Evolutionary conservation across 2,329 filamentous ascomycete species (phyloP).

Genomic region (Beauveria bassiana): DNA sequence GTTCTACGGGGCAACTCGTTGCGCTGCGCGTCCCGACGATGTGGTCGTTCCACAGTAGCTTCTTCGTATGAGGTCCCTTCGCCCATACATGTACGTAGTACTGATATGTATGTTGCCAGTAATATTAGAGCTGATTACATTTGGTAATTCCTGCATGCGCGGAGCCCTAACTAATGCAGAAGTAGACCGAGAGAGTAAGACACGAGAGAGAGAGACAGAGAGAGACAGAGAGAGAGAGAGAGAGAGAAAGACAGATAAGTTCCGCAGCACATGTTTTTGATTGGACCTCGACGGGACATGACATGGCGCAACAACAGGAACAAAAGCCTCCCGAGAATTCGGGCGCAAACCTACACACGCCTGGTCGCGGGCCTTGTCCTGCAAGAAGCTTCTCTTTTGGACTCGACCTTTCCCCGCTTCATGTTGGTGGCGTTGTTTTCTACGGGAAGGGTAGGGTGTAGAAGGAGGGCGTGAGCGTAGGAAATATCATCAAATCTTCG

Average conservation of each 20-base stretch:
- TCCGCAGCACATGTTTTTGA: not conserved
- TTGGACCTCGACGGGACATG: not conserved
- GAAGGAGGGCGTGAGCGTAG: not conserved
- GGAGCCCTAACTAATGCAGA: not conserved
- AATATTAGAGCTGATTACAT: not conserved
- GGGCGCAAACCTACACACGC: not conserved
- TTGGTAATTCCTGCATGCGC: not conserved
- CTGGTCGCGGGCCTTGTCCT: not conserved
- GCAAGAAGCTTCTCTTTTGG: not conserved
- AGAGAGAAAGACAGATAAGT: not conserved
- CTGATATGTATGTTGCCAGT: not conserved
- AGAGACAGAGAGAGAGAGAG: not conserved
- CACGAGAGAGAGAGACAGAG: too few relatives aligned
- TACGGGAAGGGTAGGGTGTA: not conserved
- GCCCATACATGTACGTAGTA: not conserved
- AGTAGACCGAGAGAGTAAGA: not conserved
- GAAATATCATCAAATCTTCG: not conserved
- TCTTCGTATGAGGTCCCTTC: not conserved
- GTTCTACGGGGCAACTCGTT: not conserved
- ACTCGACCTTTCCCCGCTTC: not conserved
- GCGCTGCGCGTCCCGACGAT: constrained; percentile 1
- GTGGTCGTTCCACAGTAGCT: not conserved
- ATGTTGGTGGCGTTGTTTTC: not conserved
- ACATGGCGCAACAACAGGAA: not conserved
- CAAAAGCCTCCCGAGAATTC: not conserved